Conservation (phyloP, 2,329 filamentous ascomycete species). For the Aspergillus puulaauensis region DNA sequence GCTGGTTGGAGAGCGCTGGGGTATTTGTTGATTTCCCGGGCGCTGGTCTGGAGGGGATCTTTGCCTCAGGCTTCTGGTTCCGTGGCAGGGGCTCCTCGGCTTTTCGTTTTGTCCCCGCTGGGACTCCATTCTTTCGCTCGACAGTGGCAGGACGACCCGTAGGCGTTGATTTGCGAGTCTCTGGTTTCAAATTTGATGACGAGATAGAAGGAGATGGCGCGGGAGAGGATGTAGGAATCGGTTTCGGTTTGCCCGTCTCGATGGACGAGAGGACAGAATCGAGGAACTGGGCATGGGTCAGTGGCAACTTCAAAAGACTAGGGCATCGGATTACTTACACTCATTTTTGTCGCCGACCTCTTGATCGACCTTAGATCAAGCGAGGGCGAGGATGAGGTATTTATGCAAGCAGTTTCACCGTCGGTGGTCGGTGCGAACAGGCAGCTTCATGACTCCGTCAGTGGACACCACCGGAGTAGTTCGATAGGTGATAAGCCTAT, state of each 20-base stretch:
- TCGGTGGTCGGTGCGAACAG: constrained; percentile 38
- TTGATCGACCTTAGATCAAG: background rate
- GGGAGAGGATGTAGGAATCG: constrained; percentile 23
- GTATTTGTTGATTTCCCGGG: constrained; percentile 15
- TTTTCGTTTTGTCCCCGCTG: constrained; percentile 40
- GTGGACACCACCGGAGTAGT: constrained; percentile 21
- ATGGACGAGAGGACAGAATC: constrained; percentile 53
- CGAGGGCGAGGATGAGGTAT: constrained; percentile 11
- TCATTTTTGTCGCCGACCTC: constrained; percentile 30
- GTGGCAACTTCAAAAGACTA: constrained; percentile 9
- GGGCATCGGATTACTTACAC: constrained; percentile 29
- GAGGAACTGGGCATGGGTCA: constrained; percentile 44
- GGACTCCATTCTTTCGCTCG: constrained; percentile 17
- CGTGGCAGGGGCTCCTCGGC: constrained; percentile 41
- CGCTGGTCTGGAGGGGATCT: constrained; percentile 18
- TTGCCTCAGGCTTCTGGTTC: constrained; percentile 25
- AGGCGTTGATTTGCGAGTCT: constrained; percentile 21
- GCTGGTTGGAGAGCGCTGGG: constrained; percentile 21
- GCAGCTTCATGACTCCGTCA: constrained; percentile 42
- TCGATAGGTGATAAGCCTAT: constrained; percentile 13
- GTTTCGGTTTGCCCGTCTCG: constrained; percentile 41
- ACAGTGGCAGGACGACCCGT: constrained; percentile 15
- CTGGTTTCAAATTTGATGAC: constrained; percentile 22
- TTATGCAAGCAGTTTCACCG: constrained; percentile 31
- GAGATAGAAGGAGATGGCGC: constrained; percentile 25